phyloP scores from a whole-genome alignment of 306 rosid species.

The Corylus heterophylla region DNA sequence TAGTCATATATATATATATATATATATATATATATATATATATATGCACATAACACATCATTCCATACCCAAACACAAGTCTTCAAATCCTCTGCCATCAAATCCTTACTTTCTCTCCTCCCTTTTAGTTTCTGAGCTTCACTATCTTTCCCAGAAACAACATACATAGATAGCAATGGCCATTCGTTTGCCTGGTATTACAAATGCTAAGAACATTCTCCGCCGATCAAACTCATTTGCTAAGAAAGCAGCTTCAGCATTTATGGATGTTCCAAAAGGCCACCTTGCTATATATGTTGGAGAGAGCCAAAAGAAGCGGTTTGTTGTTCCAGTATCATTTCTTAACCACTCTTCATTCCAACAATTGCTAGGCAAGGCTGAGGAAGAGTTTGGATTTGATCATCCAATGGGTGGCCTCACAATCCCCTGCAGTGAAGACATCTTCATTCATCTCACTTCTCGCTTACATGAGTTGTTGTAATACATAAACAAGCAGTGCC shows the following conservation, averaged over 20 bases:
- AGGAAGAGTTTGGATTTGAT: constrained; percentile 49
- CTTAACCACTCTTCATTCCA: constrained; percentile 43
- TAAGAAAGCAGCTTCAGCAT: constrained; percentile 18
- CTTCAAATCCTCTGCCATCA: background rate
- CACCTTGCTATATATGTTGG: constrained; percentile 58
- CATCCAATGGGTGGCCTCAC: constrained; percentile 53
- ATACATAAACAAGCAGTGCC: background rate
- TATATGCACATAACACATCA: background rate
- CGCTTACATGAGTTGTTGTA: constrained; percentile 10
- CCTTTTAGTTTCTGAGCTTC: constrained; percentile 4
- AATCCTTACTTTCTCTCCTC: constrained; percentile 6
- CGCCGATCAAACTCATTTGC: constrained; percentile 30
- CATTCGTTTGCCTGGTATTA: constrained; percentile 33
- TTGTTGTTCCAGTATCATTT: constrained; percentile 42
- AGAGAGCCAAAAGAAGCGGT: constrained; percentile 42
- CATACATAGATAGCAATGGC: constrained; percentile 9
- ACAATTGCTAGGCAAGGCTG: constrained; percentile 29
- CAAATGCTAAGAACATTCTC: constrained; percentile 38
- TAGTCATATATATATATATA: background rate
- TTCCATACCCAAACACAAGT: background rate
- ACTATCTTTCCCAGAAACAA: background rate
- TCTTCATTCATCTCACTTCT: constrained; percentile 38
- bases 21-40: background rate
- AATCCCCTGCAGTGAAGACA: constrained; percentile 48
- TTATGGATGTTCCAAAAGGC: constrained; percentile 46